Evolutionary conservation across 768 basidiomycete species (phyloP).

Genomic region (Gautieria morchelliformis): DNA sequence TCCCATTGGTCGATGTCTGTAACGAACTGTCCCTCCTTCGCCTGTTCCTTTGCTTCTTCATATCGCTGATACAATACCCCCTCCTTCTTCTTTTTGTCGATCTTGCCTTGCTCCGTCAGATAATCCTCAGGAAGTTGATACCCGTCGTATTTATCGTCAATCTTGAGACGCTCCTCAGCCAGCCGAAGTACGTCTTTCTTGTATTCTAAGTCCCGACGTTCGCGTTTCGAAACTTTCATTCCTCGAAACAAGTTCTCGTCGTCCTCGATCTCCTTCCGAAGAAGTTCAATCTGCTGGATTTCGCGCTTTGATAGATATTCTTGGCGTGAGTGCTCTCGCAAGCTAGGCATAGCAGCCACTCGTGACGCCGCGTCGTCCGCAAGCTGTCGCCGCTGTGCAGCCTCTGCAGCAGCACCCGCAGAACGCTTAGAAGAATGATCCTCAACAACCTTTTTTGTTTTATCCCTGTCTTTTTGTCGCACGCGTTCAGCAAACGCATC

Average conservation of each 20-base stretch:
- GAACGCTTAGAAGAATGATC: conserved; percentile 73
- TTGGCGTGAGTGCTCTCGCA: conserved; percentile 84
- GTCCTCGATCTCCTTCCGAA: conserved; percentile 88
- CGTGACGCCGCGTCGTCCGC: conserved; percentile 62
- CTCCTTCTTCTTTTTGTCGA: conserved; percentile 93
- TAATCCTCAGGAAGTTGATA: conserved; percentile 98
- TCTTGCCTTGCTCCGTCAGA: conserved; percentile 95
- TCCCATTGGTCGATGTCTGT: conserved; percentile 99
- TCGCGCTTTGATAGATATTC: conserved; percentile 97
- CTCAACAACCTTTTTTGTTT: conserved; percentile 84
- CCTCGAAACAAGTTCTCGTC: conserved; percentile 86
- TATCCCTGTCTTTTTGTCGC: conserved; percentile 69
- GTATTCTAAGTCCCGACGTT: conserved; percentile 68
- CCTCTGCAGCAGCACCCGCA: conserved; percentile 70
- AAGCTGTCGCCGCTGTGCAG: conserved; percentile 66
- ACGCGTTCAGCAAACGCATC: conserved; percentile 92
- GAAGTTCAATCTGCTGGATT: conserved; percentile 87
- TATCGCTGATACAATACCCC: conserved; percentile 90
- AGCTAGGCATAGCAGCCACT: conserved; percentile 48
- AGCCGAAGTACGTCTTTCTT: conserved; percentile 89
- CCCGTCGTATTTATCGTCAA: conserved; percentile 93
- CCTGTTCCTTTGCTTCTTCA: conserved; percentile 68
- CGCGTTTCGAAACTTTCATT: conserved; percentile 82
- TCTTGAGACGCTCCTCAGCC: conserved; percentile 88
- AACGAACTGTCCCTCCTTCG: conserved; percentile 87